Evolutionary conservation across 75 land plant species (phyloP), one percentile per base, ranked within the genome.

Genomic region (Larix kaempferi): DNA sequence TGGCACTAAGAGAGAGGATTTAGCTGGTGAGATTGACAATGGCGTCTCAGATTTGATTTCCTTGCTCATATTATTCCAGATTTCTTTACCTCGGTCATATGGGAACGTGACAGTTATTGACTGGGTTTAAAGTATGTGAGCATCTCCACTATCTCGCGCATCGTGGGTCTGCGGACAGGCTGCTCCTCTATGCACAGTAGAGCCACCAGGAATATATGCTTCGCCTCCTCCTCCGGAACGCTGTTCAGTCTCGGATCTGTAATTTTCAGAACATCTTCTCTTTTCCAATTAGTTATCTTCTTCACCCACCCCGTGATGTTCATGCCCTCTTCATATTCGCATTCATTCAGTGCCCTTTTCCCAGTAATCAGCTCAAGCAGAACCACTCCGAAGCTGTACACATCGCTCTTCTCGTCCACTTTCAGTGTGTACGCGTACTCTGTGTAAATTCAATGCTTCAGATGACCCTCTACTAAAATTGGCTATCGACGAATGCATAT

Each of bases 381-480:
- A 57, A 88, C 90, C 22, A 88, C 90, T 14, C 90, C 90, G 57
- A 88, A 88, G 80, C 90, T 88, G 72, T 83, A 88, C 15, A 88
- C 81, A 54, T 88, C 90, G 29, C 88, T 88, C 88, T 88, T 88
- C 82, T 88, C 90, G 71, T 80, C 82, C 79, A 88, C 88, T 59
- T 86, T 86, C 41, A 86, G 59, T 26, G 86, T 88, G 81, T 88
- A 83, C 13, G 86, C 88, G 74, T 88, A 86, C 62, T 88, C 90
- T 88, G 88, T 88, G 88, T 44, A 71, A 33, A 79, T 29, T 1
- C 33, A 29, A 29, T 29, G 0, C 1, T 29, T 29, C n/a, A n/a
- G n/a, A n/a, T n/a, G n/a, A n/a, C n/a, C n/a, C n/a, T n/a, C n/a
- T n/a, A n/a, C n/a, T n/a, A n/a, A n/a, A n/a, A n/a, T n/a, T 29